Evolutionary conservation across 805 yeast genomes (phyloP).

Genomic region (Grigorovia jiainica): DNA sequence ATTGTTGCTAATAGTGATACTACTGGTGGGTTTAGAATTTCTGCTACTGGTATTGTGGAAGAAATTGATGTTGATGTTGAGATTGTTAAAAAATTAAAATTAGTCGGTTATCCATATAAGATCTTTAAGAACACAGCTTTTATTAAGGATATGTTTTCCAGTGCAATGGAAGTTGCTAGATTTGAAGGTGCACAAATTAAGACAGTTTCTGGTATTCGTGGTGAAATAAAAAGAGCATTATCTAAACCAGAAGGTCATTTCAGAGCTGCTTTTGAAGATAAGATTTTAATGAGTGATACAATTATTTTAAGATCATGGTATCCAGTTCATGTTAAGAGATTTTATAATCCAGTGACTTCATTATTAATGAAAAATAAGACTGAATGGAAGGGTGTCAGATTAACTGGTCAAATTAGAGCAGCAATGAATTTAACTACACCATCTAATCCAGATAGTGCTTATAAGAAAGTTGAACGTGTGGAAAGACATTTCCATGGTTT

Average conservation of each 20-base stretch:
- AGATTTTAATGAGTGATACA: constrained; percentile 81
- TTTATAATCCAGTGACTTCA: constrained; percentile 94
- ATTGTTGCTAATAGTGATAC: constrained; percentile 75
- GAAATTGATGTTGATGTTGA: constrained; percentile 84
- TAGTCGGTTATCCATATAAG: constrained; percentile 91
- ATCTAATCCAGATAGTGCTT: constrained; percentile 39
- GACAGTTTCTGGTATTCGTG: constrained; percentile 95
- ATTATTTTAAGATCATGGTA: constrained; percentile 92
- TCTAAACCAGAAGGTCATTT: constrained; percentile 91
- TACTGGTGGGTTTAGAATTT: constrained; percentile 84
- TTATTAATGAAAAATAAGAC: constrained; percentile 64
- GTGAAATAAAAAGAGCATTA: constrained; percentile 92
- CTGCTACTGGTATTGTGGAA: constrained; percentile 94
- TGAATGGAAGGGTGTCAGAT: constrained; percentile 94
- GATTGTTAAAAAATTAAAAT: constrained; percentile 89
- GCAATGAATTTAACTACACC: constrained; percentile 60
- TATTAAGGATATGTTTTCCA: constrained; percentile 90
- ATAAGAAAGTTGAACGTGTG: constrained; percentile 67
- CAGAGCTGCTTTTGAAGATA: constrained; percentile 96
- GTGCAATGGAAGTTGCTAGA: constrained; percentile 89
- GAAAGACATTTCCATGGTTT: constrained; percentile 83
- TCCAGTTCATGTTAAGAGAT: constrained; percentile 82
- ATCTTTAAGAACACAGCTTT: constrained; percentile 94
- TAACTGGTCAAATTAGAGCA: constrained; percentile 89
- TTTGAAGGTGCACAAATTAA: constrained; percentile 96